These are phyloP conservation scores for Scopulariopsis brevicaulis DNA, from an alignment of 2,329 filamentous ascomycete genomes.

Conservation along the genomic window DNA sequence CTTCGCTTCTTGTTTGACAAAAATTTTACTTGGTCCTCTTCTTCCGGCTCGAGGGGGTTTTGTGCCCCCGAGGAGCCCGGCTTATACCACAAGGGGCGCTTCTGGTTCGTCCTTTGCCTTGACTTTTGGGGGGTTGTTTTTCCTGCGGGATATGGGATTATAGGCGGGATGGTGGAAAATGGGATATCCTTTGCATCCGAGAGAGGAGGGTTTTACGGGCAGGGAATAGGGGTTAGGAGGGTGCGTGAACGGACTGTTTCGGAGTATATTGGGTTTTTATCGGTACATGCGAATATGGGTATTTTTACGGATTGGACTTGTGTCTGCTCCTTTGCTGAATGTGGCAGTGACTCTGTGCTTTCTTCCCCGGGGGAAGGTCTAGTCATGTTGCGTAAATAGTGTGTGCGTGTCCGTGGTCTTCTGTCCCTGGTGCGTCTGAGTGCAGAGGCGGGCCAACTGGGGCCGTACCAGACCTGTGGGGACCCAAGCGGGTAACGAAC, in stretches of 20 bases:
- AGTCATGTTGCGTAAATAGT: too few species aligned
- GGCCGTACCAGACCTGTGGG: too few species aligned
- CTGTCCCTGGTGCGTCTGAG: too few species aligned
- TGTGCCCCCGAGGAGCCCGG: too few species aligned
- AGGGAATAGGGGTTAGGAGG: background rate
- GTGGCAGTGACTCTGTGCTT: background rate
- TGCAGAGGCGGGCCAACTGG: too few species aligned
- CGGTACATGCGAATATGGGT: background rate
- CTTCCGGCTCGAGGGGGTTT: background rate
- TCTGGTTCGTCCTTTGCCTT: background rate
- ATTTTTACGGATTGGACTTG: background rate
- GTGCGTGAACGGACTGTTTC: background rate
- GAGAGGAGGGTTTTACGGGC: background rate
- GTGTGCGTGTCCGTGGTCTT: too few species aligned
- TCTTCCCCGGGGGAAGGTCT: background rate
- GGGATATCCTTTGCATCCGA: background rate
- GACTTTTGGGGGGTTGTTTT: background rate
- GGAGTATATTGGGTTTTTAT: slow-evolving; percentile 20
- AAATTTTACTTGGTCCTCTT: slow-evolving; percentile 9
- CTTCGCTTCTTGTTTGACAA: slow-evolving; percentile 7
- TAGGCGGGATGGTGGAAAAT: background rate
- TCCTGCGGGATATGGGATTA: background rate
- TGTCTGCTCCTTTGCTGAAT: background rate
- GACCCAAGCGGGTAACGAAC: background rate
- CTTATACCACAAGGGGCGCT: background rate